phyloP scores from a whole-genome alignment of 129 eudicot genomes.

The Flaveria trinervia region DNA sequence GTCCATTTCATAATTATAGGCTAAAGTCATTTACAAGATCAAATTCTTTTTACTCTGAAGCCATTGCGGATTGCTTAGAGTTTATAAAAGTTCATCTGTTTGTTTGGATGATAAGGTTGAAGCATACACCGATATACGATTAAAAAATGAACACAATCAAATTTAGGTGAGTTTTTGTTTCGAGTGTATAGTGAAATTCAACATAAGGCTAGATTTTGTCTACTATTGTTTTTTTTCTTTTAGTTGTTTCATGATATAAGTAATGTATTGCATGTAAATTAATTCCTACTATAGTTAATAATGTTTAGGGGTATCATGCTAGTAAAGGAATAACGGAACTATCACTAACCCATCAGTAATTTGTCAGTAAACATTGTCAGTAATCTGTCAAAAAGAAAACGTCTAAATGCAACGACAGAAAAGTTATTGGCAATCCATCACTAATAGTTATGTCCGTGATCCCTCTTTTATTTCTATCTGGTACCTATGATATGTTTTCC shows the following conservation, averaged over 20 bases:
- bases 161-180: conserved; percentile 18
- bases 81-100: conserved; percentile 72
- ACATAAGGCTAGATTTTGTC: neutral
- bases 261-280: no score
- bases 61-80: conserved; percentile 93
- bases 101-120: conserved; percentile 46
- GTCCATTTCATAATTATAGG: conserved; percentile 24
- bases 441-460: no score
- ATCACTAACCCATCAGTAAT: no score
- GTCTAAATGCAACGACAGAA: no score
- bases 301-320: no score
- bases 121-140: conserved; percentile 3
- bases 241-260: neutral
- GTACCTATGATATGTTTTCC: no score
- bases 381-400: no score
- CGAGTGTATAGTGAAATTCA: conserved; percentile 1
- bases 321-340: no score
- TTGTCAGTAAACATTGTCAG: no score
- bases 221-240: neutral
- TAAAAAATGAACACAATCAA: conserved; percentile 6
- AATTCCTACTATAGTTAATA: no score
- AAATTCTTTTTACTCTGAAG: conserved; percentile 87
- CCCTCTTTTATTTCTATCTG: no score
- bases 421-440: no score
- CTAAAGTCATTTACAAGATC: conserved; percentile 52